Evolutionary conservation across 805 yeast genomes (phyloP), one percentile per base, ranked within the genome.

Genomic region (Myxozyma vanderwaltii): DNA sequence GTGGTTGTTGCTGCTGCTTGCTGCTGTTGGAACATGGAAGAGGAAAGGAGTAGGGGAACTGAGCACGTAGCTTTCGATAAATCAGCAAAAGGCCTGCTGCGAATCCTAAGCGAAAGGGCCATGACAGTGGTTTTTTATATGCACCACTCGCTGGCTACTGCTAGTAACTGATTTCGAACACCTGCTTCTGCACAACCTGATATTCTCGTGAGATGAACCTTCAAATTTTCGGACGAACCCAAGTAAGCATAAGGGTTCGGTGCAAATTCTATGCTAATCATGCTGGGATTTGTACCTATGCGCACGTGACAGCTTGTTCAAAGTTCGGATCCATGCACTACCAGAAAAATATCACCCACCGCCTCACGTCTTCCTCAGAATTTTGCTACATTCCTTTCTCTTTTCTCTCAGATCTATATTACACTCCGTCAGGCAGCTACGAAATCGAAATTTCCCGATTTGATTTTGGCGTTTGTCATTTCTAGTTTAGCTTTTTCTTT

Each of bases 311-410:
- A 17, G 7, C 13, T 7, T n/a, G 33, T 13, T 23, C 31, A 23
- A 36, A 24, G 51, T 48, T 48, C 51, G 43, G 51, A 38, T 21
- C 51, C 51, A 48, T 48, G 51, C 51, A 31, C 43, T 43, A 48
- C 41, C 43, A 48, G 41, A 48, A 48, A 48, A 48, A 48, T 48
- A 48, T 48, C 51, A 48, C 51, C 35, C 35, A 45, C 19, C 23
- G 26, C 7, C 40, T 33, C 39, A 17, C 41, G 3, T 5, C 19
- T 4, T 35, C 27, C 13, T 8, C 26, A 43, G 4, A 10, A 7
- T 21, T 17, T 17, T 12, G 8, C 51, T 26, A 5, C 36, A 15
- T n/a, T 41, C 27, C 45, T 41, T 41, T 17, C 27, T 17, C 27
- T 23, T 41, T 41, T 19, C 41, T 17, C 41, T 38, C 41, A 17